Evolutionary conservation across 1,284 basidiomycete species (phyloP).

Genomic region (Boletus semigastroideus): DNA sequence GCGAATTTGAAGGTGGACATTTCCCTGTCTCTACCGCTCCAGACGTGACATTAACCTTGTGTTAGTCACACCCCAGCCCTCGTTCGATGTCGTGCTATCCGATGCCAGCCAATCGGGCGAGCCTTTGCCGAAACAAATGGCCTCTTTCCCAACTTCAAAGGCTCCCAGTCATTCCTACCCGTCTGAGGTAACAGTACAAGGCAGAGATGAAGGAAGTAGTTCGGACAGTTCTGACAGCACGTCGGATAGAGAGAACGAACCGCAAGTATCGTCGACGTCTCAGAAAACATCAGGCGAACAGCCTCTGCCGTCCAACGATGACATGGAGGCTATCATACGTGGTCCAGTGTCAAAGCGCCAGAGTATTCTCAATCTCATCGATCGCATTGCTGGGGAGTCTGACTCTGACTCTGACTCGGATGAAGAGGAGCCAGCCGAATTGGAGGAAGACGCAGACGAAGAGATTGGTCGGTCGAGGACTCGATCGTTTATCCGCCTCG

Average conservation of each 20-base stretch:
- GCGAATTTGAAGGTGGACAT: slow-evolving; percentile 18
- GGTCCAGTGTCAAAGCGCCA: slow-evolving; percentile 38
- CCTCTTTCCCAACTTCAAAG: slow-evolving; percentile 11
- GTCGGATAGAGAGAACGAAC: slow-evolving; percentile 7
- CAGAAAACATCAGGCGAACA: slow-evolving; percentile 1
- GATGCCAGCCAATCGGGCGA: not conserved
- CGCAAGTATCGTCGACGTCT: not conserved
- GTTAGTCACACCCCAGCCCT: slow-evolving; percentile 1
- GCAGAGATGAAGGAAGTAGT: slow-evolving; percentile 35
- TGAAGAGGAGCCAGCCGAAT: slow-evolving; percentile 32
- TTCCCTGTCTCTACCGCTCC: not conserved
- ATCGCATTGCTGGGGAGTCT: slow-evolving; percentile 13
- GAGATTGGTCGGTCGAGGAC: slow-evolving; percentile 7
- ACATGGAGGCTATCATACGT: slow-evolving; percentile 48
- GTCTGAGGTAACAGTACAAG: slow-evolving; percentile 34
- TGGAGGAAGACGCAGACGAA: slow-evolving; percentile 32
- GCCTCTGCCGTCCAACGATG: slow-evolving; percentile 30
- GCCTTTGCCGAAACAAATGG: not conserved
- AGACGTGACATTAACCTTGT: slow-evolving; percentile 1
- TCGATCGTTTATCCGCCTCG: slow-evolving; percentile 1
- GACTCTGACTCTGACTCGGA: slow-evolving; percentile 26
- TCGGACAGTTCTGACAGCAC: slow-evolving; percentile 32
- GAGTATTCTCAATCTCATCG: slow-evolving; percentile 18
- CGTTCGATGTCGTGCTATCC: not conserved
- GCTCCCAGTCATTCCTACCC: slow-evolving; percentile 25